These are phyloP conservation scores for Saturnispora serradocipensis DNA, from an alignment of 805 yeast genomes.

Conservation along the genomic window DNA sequence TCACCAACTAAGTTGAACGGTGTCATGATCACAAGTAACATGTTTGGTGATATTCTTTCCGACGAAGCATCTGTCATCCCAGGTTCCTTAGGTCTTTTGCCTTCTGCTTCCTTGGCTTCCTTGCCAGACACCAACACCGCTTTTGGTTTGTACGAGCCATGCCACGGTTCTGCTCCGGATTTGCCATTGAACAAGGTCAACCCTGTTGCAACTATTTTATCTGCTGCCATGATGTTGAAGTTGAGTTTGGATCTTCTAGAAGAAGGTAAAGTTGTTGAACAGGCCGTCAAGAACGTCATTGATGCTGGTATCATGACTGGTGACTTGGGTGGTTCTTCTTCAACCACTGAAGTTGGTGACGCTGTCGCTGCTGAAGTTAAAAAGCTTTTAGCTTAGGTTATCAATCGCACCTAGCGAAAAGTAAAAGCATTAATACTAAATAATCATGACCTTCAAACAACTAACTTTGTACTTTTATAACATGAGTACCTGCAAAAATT, in stretches of 20 bases:
- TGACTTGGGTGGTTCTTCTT: conserved; percentile 76
- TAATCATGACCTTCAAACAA: background rate
- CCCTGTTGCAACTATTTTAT: conserved; percentile 90
- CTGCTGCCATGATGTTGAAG: conserved; percentile 96
- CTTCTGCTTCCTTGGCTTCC: conserved; percentile 95
- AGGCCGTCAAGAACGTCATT: conserved; percentile 75
- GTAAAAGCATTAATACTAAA: background rate
- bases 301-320: conserved; percentile 85
- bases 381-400: conserved; percentile 16
- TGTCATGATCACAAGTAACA: conserved; percentile 83
- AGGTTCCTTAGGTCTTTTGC: conserved; percentile 91
- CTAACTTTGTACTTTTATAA: background rate
- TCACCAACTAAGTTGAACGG: conserved; percentile 89
- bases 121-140: conserved; percentile 91
- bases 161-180: conserved; percentile 98
- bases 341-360: conserved; percentile 89
- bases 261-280: conserved; percentile 83
- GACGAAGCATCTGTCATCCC: conserved; percentile 98
- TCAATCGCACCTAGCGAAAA: background rate
- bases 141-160: conserved; percentile 95
- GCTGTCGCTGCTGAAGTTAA: conserved; percentile 74
- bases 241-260: conserved; percentile 73
- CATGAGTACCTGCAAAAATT: background rate
- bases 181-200: conserved; percentile 79
- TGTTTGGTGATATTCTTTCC: conserved; percentile 97